Evolutionary conservation across 169 alveolate species (phyloP).

Genomic region (Fabrea salina): DNA sequence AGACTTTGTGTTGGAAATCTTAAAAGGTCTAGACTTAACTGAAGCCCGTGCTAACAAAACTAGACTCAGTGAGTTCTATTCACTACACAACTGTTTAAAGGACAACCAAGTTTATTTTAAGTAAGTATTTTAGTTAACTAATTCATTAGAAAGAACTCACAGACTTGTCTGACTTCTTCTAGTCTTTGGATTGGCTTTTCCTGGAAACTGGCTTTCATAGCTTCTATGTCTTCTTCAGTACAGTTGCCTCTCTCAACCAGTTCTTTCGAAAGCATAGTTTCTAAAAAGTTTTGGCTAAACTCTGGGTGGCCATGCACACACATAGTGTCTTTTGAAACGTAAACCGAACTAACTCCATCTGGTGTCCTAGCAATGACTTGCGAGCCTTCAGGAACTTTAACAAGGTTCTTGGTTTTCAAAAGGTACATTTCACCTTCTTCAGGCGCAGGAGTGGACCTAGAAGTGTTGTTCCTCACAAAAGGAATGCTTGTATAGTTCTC

Average conservation of each 20-base stretch:
- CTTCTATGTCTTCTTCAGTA: slow-evolving; percentile 15
- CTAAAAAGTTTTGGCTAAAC: neutral
- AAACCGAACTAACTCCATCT: neutral
- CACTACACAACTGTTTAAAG: too few species aligned
- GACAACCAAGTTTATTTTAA: too few species aligned
- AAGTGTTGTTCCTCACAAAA: neutral
- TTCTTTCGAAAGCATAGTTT: neutral
- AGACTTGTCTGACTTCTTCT: neutral
- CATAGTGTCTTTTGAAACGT: neutral
- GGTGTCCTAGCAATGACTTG: neutral
- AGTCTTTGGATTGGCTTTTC: neutral
- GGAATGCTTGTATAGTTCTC: neutral
- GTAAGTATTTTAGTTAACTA: neutral
- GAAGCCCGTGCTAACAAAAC: too few species aligned
- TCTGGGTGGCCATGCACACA: slow-evolving; percentile 34
- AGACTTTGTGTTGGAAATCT: too few species aligned
- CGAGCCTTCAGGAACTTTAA: neutral
- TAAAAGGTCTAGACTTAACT: too few species aligned
- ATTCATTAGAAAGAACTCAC: neutral
- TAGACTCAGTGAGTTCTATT: too few species aligned
- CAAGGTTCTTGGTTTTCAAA: neutral
- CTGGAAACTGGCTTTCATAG: neutral
- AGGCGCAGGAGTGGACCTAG: neutral
- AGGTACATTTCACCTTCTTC: neutral
- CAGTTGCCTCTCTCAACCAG: neutral